Evolutionary conservation across 148 eudicot species (phyloP).

Genomic region (Polygonum maritimum): DNA sequence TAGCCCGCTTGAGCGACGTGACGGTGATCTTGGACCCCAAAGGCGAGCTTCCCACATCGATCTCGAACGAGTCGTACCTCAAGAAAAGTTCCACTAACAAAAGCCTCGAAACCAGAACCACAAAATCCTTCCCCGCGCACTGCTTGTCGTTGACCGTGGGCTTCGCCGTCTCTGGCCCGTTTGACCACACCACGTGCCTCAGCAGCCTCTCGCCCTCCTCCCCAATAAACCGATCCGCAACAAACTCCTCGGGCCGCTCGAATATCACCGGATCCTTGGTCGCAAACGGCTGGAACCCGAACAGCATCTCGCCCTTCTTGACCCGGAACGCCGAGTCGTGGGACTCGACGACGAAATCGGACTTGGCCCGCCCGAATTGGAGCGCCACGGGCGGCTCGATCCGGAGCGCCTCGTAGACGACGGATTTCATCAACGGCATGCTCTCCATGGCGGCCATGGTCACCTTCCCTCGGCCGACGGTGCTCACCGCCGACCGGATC

Average conservation of each 20-base stretch:
- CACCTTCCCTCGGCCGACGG: conserved; percentile 46
- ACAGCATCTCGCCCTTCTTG: conserved; percentile 68
- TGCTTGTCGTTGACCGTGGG: conserved; percentile 63
- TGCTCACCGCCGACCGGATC: conserved; percentile 43
- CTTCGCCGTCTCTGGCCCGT: conserved; percentile 62
- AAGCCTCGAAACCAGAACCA: conserved; percentile 60
- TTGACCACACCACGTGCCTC: conserved; percentile 79
- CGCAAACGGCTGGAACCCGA: conserved; percentile 85
- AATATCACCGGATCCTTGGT: conserved; percentile 70
- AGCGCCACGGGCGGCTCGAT: conserved; percentile 74
- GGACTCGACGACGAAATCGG: conserved; percentile 50
- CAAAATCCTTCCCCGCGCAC: conserved; percentile 94
- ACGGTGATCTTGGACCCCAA: conserved; percentile 51
- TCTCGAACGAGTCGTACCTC: conserved; percentile 74
- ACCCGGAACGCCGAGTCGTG: conserved; percentile 72
- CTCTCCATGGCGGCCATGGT: conserved; percentile 67
- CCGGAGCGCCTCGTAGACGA: conserved; percentile 66
- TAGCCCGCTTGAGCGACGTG: conserved; percentile 64
- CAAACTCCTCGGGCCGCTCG: conserved; percentile 66
- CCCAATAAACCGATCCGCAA: conserved; percentile 62
- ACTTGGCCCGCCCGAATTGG: conserved; percentile 56
- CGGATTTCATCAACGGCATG: conserved; percentile 74
- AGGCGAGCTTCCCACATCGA: conserved; percentile 59
- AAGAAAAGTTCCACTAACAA: conserved; percentile 61
- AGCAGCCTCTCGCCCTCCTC: conserved; percentile 53